Evolutionary conservation across 1,139 yeast genomes (phyloP), one percentile per base, ranked within the genome.

Genomic region (Diutina siamensis): DNA sequence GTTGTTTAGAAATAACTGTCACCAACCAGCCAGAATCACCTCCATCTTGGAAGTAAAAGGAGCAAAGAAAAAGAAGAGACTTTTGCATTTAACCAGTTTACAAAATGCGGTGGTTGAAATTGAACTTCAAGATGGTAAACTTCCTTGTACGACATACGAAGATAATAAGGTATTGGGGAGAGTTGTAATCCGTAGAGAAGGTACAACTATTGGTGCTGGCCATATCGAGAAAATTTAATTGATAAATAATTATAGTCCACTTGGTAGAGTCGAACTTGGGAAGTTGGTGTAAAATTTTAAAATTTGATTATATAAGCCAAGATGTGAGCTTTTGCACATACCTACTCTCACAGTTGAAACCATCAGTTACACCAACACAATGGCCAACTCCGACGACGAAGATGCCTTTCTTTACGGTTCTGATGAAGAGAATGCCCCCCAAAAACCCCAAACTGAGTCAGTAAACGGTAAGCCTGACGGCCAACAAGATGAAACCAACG

Each of bases 121-220:
- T 38, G 81, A 78, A 52, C 61, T 86, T 4, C 65, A 70, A 19
- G 78, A 73, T 22, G 72, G 70, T 48, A 64, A 74, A 51, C 61
- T 83, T 35, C 94, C 95, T 1, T 57, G 86, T 45, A 71, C 87
- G 28, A 68, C 71, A 20, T 82, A 73, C 54, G 64, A 64, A 12
- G 76, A 80, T 44, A 79, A 80, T 57, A 72, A 72, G 53, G 76
- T 76, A 36, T 65, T 92, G 44, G 95, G 97, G 2, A 73, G 96
- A 55, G 68, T 92, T 21, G 92, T 94, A 7, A 63, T 92, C 42
- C 78, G 98, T 57, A 78, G 83, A 55, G 95, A 86, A 54, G 97
- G 97, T 2, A 58, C 69, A 27, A 87, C 97, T 0, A 74, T 92
- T 44, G 97, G 95, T 9, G 96, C 97, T 0, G 97, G 97, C 17